Conservation (phyloP, 371 early-diverging fungal genomes). For the Chytridiales sp. region DNA sequence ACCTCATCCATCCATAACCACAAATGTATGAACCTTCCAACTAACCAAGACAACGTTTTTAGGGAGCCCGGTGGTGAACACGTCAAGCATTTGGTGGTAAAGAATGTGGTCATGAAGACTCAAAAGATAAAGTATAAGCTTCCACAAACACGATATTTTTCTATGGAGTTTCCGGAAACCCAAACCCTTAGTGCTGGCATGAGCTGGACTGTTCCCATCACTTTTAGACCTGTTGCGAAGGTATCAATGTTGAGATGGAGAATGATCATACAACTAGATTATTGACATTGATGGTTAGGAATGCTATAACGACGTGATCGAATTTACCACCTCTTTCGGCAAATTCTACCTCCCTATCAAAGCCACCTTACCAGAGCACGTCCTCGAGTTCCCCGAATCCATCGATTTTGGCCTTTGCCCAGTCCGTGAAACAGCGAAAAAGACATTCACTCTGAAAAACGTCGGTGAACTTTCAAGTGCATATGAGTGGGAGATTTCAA, state of each 20-base stretch:
- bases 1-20: neutral
- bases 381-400: slow-evolving; percentile 37
- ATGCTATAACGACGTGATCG: slow-evolving; percentile 48
- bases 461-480: slow-evolving; percentile 43
- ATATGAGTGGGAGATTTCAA: slow-evolving; percentile 45
- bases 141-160: slow-evolving; percentile 52
- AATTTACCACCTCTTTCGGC: slow-evolving; percentile 49
- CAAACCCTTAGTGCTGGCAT: slow-evolving; percentile 53
- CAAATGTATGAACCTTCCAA: neutral
- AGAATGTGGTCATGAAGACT: slow-evolving; percentile 55
- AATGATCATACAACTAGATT: neutral
- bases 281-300: no score
- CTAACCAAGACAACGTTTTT: neutral
- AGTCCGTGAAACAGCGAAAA: slow-evolving; percentile 38
- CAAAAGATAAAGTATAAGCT: slow-evolving; percentile 56
- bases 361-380: slow-evolving; percentile 51
- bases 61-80: slow-evolving; percentile 58
- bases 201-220: slow-evolving; percentile 53
- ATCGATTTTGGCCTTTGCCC: slow-evolving; percentile 50
- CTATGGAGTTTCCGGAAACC: slow-evolving; percentile 55
- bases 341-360: slow-evolving; percentile 47
- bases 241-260: slow-evolving; percentile 29
- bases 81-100: slow-evolving; percentile 45
- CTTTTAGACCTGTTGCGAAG: slow-evolving; percentile 54
- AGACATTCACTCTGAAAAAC: slow-evolving; percentile 41